Evolutionary conservation across 2,329 filamentous ascomycete species (phyloP).

Genomic region (Simplicillium sp.): DNA sequence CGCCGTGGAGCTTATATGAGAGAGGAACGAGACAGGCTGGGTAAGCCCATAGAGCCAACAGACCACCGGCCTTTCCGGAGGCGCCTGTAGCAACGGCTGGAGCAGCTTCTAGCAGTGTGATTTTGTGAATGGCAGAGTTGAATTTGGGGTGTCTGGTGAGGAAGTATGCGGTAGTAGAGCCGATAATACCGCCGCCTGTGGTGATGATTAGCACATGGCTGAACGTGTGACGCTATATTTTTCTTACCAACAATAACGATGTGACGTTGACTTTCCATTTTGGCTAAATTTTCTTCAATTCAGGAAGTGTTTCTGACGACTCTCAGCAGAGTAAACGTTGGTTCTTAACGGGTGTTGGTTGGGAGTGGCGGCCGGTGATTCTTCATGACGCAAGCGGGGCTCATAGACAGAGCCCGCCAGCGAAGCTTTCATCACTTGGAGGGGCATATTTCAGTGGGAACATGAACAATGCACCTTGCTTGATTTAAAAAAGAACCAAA

Average conservation of each 20-base stretch:
- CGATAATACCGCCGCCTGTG: slow-evolving; percentile 83
- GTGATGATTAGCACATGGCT: neutral
- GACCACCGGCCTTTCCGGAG: slow-evolving; percentile 87
- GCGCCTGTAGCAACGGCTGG: slow-evolving; percentile 79
- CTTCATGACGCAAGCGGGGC: no score
- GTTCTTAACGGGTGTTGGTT: no score
- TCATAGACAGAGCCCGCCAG: no score
- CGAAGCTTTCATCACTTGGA: no score
- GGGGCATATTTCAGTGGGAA: no score
- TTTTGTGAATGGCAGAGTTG: slow-evolving; percentile 61
- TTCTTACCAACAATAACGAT: slow-evolving; percentile 41
- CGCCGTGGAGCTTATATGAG: slow-evolving; percentile 72
- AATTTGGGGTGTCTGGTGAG: slow-evolving; percentile 79
- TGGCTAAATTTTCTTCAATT: no score
- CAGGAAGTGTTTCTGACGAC: no score
- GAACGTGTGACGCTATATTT: neutral
- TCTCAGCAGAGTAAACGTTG: no score
- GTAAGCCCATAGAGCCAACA: slow-evolving; percentile 88
- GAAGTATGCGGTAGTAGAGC: slow-evolving; percentile 84
- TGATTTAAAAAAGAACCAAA: no score
- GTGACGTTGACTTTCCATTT: no score
- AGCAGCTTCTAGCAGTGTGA: slow-evolving; percentile 81
- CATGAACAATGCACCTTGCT: no score
- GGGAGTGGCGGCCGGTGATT: no score
- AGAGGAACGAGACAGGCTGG: slow-evolving; percentile 75